phyloP scores from a whole-genome alignment of 306 rosid genomes.

The Prunus mira region DNA sequence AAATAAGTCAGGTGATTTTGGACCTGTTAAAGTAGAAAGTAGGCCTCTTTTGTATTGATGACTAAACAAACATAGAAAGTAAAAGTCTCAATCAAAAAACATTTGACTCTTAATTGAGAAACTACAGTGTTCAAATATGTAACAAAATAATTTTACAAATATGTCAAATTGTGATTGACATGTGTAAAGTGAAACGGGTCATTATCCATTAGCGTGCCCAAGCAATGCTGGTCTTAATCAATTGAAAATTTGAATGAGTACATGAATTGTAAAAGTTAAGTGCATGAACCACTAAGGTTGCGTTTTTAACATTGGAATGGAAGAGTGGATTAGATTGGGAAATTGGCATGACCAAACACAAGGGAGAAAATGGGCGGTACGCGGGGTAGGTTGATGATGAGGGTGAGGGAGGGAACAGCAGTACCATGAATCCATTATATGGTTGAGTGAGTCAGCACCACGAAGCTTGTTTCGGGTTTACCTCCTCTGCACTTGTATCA shows the following conservation, averaged over 20 bases:
- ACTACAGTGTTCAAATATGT: too few relatives aligned
- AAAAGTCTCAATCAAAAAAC: background rate
- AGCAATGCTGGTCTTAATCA: too few relatives aligned
- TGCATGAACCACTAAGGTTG: conserved; percentile 5
- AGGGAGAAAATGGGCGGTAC: background rate
- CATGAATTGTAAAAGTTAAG: background rate
- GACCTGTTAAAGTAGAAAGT: background rate
- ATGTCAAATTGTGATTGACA: too few relatives aligned
- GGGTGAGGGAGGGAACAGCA: background rate
- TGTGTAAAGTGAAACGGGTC: too few relatives aligned
- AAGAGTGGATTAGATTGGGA: too few relatives aligned
- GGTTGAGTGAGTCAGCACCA: background rate
- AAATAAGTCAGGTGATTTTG: too few relatives aligned
- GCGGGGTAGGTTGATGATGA: background rate
- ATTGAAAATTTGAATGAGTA: background rate
- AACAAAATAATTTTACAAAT: too few relatives aligned
- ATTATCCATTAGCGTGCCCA: too few relatives aligned
- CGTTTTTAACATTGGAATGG: background rate
- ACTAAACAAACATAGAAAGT: background rate
- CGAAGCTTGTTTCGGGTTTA: background rate
- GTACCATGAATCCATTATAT: background rate
- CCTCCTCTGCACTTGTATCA: too few relatives aligned
- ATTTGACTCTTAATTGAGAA: too few relatives aligned
- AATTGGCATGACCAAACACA: background rate
- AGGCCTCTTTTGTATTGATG: background rate